Base-by-base conservation (phyloP, 2,329 filamentous ascomycete species). In the Diaporthe vexans region DNA sequence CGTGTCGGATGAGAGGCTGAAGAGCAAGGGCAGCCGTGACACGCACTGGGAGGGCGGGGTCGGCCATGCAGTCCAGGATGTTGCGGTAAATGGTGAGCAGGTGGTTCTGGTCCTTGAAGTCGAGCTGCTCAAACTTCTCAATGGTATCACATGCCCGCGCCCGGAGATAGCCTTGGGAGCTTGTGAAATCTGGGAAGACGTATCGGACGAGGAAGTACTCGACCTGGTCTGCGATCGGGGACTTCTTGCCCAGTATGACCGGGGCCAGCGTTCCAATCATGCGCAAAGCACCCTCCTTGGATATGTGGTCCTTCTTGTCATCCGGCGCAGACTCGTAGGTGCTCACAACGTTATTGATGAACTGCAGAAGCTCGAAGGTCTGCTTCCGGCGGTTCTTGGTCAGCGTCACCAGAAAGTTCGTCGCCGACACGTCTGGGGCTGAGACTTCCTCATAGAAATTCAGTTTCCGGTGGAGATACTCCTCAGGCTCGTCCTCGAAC, bases 171-270 rank as follows among this genome's bases (percentile, higher is more conserved):
- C 96, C 97, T 81, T 97, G 94, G 19, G 91, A 89, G 84, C 95
- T 98, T 79, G 94, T 92, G 87, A 99, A 99, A 81, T 99, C 97
- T 61, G 97, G 97, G 87, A 99, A 98, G 73, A 99, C 97, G 81
- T 98, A 97, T 80, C 96, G 94, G 71, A 98, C 96, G 78, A 99
- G 94, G 88, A 99, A 99, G 84, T 98, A 98, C 84, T 99, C 97
- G 73, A 98, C 95, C 84, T 98, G 95, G 81, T 98, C 94, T 48
- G 96, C 97, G 78, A 99, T 98, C 1, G 97, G 97, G 81, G 95
- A 98, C 89, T 98, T 98, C 89, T 98, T 99, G 78, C 95, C 95
- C 48, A 99, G 88, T 65, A 99, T 97, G 70, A 99, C 96, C 43
- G 95, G 94, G 0, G 97, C 94, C 61, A 99, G 87, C 0, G 96